Base-by-base conservation (phyloP, 768 basidiomycete species). In the Phanerochaete carnosa region DNA sequence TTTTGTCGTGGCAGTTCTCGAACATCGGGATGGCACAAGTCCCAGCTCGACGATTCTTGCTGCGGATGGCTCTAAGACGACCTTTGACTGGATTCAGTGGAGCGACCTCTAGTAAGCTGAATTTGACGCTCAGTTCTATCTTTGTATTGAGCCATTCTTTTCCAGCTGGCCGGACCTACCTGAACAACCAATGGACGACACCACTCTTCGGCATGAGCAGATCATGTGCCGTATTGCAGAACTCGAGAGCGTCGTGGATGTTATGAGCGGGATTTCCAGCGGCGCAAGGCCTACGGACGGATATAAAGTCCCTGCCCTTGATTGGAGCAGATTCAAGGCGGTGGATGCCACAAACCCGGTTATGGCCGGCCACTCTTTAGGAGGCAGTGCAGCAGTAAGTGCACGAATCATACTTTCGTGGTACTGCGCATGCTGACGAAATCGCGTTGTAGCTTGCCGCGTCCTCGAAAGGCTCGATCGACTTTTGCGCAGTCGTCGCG, bases 21-120 rank as follows among this genome's bases (percentile, higher is more conserved):
- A 83, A 59, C 81, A 82, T 57, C 72, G 76, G 25, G 81, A 83
- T 57, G 81, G 80, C 0, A 77, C 77, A 1, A 76, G 75, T 8
- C 81, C 81, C 28, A 66, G 64, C 8, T 70, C 70, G 15, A 66
- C 62, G 19, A 60, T 68, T 45, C 66, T 60, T 1, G 53, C 58
- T 12, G 61, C 62, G 25, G 67, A 64, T 45, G 59, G 59, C 9
- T 69, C 70, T 30, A 60, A 62, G 51, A 66, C 60, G n/a, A 67
- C 55, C 0, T 70, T 74, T 13, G 65, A 74, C 29, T 70, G 72
- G 66, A 63, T 72, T 23, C 62, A 74, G 45, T 77, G 73, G 65
- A 47, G 28, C 3, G 66, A 74, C 55, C 67, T 73, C 28, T 58
- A 69, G 71, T 64, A 30, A n/a, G 60, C 37, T 30, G 15, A 12